phyloP scores from a whole-genome alignment of 345 rosid genomes.

The Erodium maritimum region DNA sequence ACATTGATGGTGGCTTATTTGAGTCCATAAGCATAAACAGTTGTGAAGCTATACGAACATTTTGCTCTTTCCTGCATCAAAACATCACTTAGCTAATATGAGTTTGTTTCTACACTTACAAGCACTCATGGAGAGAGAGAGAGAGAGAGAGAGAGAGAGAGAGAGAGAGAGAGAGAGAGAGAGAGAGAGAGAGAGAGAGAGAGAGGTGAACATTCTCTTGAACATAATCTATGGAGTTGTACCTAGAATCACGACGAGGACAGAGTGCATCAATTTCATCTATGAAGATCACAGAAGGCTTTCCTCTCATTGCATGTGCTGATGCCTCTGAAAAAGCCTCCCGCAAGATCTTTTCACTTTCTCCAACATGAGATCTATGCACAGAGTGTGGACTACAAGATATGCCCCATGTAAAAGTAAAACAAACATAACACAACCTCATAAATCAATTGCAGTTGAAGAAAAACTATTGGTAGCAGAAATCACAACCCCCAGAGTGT shows the following conservation, averaged over 20 bases:
- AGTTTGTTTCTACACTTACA: not conserved
- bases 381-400: conserved; percentile 62
- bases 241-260: conserved; percentile 75
- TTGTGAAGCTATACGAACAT: conserved; percentile 68
- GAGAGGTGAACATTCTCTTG: not conserved
- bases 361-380: conserved; percentile 76
- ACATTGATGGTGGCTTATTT: conserved; percentile 33
- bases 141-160: too few species aligned
- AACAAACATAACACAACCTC: not conserved
- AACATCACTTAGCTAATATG: not conserved
- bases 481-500: not conserved
- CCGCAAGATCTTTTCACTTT: conserved; percentile 68
- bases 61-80: conserved; percentile 63
- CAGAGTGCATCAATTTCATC: conserved; percentile 89
- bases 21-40: conserved; percentile 74
- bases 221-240: not conserved
- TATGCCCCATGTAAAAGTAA: conserved; percentile 7
- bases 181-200: not conserved
- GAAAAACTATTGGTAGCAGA: too few species aligned
- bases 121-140: not conserved
- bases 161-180: too few species aligned
- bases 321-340: conserved; percentile 74
- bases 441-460: too few species aligned
- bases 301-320: conserved; percentile 44
- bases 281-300: conserved; percentile 68